Percentiles rank a stretch among this genome's conserved stretches.
phyloP scores from a whole-genome alignment of 2,329 filamentous ascomycete species.

The Rutstroemia sp. region DNA sequence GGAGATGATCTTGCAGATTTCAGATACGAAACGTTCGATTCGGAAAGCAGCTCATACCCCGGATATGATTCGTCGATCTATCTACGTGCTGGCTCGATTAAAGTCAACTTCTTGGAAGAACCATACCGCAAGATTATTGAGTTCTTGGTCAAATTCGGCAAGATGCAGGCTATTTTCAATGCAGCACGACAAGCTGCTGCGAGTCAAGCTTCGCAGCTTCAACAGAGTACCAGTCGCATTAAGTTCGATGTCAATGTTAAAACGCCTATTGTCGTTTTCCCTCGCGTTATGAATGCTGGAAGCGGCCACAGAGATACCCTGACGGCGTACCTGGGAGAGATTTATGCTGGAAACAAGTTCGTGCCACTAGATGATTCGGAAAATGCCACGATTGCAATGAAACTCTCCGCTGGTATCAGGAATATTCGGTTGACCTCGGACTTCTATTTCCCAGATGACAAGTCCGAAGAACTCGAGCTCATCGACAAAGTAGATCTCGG shows the following conservation, averaged over 20 bases:
- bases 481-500: conserved; percentile 95
- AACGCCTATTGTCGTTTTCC: conserved; percentile 94
- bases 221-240: conserved; percentile 82
- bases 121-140: conserved; percentile 97
- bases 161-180: conserved; percentile 99
- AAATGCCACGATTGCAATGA: conserved; percentile 71
- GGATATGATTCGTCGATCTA: conserved; percentile 92
- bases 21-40: conserved; percentile 91
- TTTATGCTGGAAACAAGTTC: conserved; percentile 94
- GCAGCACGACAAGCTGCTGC: conserved; percentile 90
- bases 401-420: conserved; percentile 81
- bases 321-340: conserved; percentile 92
- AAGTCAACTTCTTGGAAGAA: conserved; percentile 94
- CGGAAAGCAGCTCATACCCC: conserved; percentile 65
- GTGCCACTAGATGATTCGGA: conserved; percentile 72
- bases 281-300: conserved; percentile 64
- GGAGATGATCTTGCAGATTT: conserved; percentile 95
- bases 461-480: conserved; percentile 83
- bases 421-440: conserved; percentile 88
- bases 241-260: conserved; percentile 91
- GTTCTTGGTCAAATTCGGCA: conserved; percentile 96
- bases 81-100: conserved; percentile 87
- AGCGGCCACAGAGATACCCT: conserved; percentile 70
- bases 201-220: conserved; percentile 86
- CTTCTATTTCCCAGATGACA: conserved; percentile 68